Base-by-base conservation (phyloP, 148 eudicot genomes). In the Drosera capensis region DNA sequence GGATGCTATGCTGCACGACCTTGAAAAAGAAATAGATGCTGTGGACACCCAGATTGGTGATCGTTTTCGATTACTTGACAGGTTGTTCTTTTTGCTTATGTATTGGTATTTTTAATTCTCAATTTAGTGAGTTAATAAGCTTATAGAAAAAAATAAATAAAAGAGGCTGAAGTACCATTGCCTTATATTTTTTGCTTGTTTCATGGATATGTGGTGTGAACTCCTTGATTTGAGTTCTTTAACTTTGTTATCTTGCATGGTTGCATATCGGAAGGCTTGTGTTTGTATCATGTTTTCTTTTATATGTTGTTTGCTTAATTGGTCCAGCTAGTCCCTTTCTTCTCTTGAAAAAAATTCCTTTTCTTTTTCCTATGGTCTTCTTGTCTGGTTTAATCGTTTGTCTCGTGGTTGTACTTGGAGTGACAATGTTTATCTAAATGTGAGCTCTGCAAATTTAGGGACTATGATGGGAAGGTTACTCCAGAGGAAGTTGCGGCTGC, bases 401-500 rank as follows among this genome's bases (percentile, higher is more conserved):
- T 7, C 17, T 41, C 21, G 1, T 41, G 45, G 45, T 19, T 22
- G 18, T 41, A 8, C 8, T n/a, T n/a, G n/a, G 14, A 41, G 1
- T 41, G 45, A 2, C 8, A 23, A 14, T 36, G 29, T 36, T 45
- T 43, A 11, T 17, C 16, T 17, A 17, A n/a, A 24, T 23, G 24
- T 34, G 19, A 59, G 23, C 20, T 39, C 23, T 36, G 48, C n/a
- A 28, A 49, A 11, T 29, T 49, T 56, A 81, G 85, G 62, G 93
- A 81, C 64, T 55, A 72, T 44, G 93, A 82, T 25, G 93, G 93
- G 29, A 82, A 77, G 56, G 85, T 82, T 65, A 70, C 79, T 54
- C 79, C 93, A 0, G 93, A 82, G 48, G 93, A 82, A 63, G 79
- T 82, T 23, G 93, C 85, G 46, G 71, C 93, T 41, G 93, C 93